Conservation (phyloP, 306 rosid species). For the Trifolium repens region DNA sequence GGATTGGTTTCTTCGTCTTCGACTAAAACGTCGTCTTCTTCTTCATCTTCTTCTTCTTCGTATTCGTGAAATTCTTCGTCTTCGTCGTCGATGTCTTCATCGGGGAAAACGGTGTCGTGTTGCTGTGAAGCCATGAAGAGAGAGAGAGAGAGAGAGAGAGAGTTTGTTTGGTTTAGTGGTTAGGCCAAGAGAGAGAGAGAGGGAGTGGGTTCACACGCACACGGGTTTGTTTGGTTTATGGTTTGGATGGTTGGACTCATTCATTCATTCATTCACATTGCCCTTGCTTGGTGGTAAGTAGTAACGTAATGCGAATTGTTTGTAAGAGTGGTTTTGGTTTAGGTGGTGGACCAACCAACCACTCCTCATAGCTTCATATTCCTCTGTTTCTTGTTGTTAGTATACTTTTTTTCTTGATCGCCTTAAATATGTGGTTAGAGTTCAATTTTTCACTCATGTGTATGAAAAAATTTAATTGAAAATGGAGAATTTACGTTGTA, state of each 20-base stretch:
- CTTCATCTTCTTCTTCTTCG: constrained; percentile 56
- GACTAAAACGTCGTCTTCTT: constrained; percentile 57
- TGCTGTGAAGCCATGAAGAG: constrained; percentile 61
- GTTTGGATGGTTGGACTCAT: constrained; percentile 27
- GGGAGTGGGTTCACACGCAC: constrained; percentile 34
- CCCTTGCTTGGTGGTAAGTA: constrained; percentile 25
- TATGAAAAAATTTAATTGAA: too few species aligned
- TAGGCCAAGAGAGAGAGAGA: constrained; percentile 3
- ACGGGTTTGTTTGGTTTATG: constrained; percentile 19
- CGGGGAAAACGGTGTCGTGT: constrained; percentile 75
- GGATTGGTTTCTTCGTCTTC: constrained; percentile 52
- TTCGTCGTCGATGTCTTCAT: constrained; percentile 73
- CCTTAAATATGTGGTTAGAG: too few species aligned
- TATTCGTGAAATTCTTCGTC: constrained; percentile 69
- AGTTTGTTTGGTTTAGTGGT: constrained; percentile 15
- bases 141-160: constrained; percentile 17
- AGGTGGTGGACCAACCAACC: constrained; percentile 47
- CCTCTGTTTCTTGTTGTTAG: too few species aligned
- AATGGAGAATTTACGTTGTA: too few species aligned
- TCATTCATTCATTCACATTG: neutral
- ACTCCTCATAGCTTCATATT: neutral
- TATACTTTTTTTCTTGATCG: too few species aligned
- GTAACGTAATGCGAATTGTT: neutral
- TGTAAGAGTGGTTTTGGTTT: constrained; percentile 29
- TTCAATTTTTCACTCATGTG: too few species aligned